Evolutionary conservation across 805 yeast species (phyloP).

Genomic region (Yarrowia divulgata): DNA sequence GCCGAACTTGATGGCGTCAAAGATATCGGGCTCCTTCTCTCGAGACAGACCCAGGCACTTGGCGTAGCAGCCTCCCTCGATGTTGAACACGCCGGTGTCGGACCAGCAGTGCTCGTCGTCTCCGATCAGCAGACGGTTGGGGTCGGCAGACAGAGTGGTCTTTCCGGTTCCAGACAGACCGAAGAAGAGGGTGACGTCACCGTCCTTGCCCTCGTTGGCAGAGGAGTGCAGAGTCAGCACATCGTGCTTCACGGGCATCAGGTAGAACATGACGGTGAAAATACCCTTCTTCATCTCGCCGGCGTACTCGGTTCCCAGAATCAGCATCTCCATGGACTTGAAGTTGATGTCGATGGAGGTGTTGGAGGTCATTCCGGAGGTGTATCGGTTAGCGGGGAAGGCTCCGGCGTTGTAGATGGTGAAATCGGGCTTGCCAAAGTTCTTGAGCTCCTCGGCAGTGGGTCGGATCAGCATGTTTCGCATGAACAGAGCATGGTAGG

Average conservation of each 20-base stretch:
- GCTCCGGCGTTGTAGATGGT: slow-evolving; percentile 98
- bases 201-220: slow-evolving; percentile 86
- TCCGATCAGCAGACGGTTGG: slow-evolving; percentile 90
- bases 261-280: slow-evolving; percentile 97
- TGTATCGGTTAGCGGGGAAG: slow-evolving; percentile 96
- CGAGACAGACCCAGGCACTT: slow-evolving; percentile 88
- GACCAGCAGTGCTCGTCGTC: slow-evolving; percentile 99
- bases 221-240: slow-evolving; percentile 95
- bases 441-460: slow-evolving; percentile 81
- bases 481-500: slow-evolving; percentile 98
- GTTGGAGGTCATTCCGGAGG: slow-evolving; percentile 96
- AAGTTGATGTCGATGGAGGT: slow-evolving; percentile 96
- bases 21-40: slow-evolving; percentile 98
- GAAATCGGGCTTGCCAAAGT: slow-evolving; percentile 97
- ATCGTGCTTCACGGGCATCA: slow-evolving; percentile 93
- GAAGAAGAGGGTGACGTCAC: slow-evolving; percentile 93
- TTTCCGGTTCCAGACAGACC: slow-evolving; percentile 99
- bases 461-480: slow-evolving; percentile 98
- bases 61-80: slow-evolving; percentile 99
- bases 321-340: slow-evolving; percentile 98
- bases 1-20: slow-evolving; percentile 92
- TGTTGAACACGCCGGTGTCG: slow-evolving; percentile 96
- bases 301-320: slow-evolving; percentile 97
- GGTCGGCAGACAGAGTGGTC: slow-evolving; percentile 96
- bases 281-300: slow-evolving; percentile 99